phyloP scores from a whole-genome alignment of 1,284 basidiomycete species.

The Vanrija sp. region DNA sequence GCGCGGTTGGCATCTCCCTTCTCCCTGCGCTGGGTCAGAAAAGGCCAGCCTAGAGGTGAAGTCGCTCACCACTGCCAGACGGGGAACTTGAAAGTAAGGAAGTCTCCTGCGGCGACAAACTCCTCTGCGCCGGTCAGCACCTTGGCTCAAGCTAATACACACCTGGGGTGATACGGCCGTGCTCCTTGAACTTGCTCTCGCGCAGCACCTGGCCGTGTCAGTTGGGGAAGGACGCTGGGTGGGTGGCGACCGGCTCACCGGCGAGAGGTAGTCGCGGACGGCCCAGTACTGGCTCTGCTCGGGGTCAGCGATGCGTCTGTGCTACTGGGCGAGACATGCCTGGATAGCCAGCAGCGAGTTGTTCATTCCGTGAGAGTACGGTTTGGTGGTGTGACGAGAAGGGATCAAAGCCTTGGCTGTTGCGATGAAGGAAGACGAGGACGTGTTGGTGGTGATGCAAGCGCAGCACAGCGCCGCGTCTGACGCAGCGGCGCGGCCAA shows the following conservation, averaged over 20 bases:
- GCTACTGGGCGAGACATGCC: constrained; percentile 24
- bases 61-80: constrained; percentile 81
- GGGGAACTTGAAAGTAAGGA: constrained; percentile 90
- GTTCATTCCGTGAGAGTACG: constrained; percentile 28
- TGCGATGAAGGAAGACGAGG: no score
- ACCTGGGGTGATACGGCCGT: constrained; percentile 95
- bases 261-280: constrained; percentile 92
- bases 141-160: constrained; percentile 26
- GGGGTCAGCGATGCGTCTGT: constrained; percentile 9
- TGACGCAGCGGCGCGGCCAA: no score
- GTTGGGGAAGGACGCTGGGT: neutral
- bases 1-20: constrained; percentile 77
- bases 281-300: constrained; percentile 84
- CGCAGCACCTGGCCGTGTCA: constrained; percentile 67
- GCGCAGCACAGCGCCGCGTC: no score
- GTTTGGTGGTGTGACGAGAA: neutral
- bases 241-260: constrained; percentile 55
- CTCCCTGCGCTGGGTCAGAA: constrained; percentile 59
- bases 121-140: constrained; percentile 61
- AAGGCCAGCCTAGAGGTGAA: neutral
- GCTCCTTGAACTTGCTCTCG: constrained; percentile 99
- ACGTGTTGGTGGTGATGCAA: no score
- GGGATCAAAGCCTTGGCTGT: neutral
- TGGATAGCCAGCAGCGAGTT: constrained; percentile 50
- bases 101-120: constrained; percentile 92